Evolutionary conservation across 2,329 filamentous ascomycete species (phyloP).

Genomic region (Zasmidium angulare): DNA sequence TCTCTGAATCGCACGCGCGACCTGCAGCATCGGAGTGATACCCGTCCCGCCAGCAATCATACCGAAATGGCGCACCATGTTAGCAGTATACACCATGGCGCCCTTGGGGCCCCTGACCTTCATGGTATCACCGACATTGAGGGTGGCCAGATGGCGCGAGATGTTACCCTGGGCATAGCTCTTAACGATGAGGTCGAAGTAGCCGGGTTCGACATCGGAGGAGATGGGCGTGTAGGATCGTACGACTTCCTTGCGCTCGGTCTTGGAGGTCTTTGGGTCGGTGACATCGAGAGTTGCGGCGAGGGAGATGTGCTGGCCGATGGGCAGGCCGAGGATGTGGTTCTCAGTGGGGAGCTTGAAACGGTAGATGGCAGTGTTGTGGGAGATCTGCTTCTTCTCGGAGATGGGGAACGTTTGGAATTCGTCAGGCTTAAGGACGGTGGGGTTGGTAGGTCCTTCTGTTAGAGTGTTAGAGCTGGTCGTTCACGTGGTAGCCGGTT

Average conservation of each 20-base stretch:
- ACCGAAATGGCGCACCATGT: conserved; percentile 93
- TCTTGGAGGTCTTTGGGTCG: conserved; percentile 62
- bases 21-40: conserved; percentile 97
- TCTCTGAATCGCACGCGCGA: conserved; percentile 76
- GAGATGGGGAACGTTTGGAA: conserved; percentile 93
- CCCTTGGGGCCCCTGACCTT: conserved; percentile 93
- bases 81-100: conserved; percentile 94
- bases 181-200: conserved; percentile 97
- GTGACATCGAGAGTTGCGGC: conserved; percentile 74
- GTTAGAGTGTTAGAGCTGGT: not conserved
- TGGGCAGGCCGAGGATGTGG: conserved; percentile 89
- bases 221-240: conserved; percentile 92
- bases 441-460: conserved; percentile 62
- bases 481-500: not conserved
- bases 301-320: conserved; percentile 98
- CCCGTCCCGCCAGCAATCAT: conserved; percentile 98
- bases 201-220: conserved; percentile 82
- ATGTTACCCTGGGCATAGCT: conserved; percentile 97
- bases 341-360: conserved; percentile 77
- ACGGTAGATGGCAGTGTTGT: conserved; percentile 99
- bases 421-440: conserved; percentile 78
- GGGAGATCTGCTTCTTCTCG: conserved; percentile 93
- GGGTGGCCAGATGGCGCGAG: conserved; percentile 82
- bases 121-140: conserved; percentile 82
- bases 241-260: conserved; percentile 76